A percentile compares a stretch with the other conserved stretches of the same genome.
phyloP scores from a whole-genome alignment of 305 asterid genomes.

The Euphrasia arctica region DNA sequence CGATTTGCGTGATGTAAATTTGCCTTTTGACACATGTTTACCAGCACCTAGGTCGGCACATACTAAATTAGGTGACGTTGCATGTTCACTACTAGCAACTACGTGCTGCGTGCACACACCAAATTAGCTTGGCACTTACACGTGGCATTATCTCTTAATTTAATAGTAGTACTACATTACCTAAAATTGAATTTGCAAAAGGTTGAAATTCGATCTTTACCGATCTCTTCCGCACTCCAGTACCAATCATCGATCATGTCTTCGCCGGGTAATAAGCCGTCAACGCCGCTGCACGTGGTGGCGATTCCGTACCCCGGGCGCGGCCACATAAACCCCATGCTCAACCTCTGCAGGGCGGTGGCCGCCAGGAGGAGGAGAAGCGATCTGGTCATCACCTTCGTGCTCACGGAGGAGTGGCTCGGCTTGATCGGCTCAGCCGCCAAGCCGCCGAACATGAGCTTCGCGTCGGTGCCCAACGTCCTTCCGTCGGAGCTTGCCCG shows the following conservation, averaged over 20 bases:
- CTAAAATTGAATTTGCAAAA: too few species aligned
- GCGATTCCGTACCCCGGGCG: slow-evolving; percentile 53
- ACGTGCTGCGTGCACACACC: too few species aligned
- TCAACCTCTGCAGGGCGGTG: slow-evolving; percentile 43
- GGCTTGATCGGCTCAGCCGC: slow-evolving; percentile 29
- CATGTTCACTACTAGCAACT: too few species aligned
- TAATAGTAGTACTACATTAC: too few species aligned
- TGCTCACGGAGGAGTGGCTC: slow-evolving; percentile 57
- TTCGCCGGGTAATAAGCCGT: slow-evolving; percentile 3
- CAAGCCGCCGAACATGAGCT: slow-evolving; percentile 35
- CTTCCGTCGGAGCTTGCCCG: slow-evolving; percentile 45
- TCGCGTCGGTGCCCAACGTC: slow-evolving; percentile 46
- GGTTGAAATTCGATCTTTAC: too few species aligned
- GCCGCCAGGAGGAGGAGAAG: slow-evolving; percentile 22
- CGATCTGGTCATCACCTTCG: slow-evolving; percentile 33
- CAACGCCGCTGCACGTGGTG: slow-evolving; percentile 35
- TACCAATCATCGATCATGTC: slow-evolving; percentile 6
- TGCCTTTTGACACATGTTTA: too few species aligned
- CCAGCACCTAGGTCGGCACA: too few species aligned
- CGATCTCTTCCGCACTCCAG: too few species aligned
- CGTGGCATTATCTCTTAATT: too few species aligned
- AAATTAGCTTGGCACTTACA: too few species aligned
- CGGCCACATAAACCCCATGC: slow-evolving; percentile 55
- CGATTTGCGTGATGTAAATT: too few species aligned
- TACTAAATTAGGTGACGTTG: too few species aligned